Evolutionary conservation across 352 stramenopile species (phyloP), one percentile per base, ranked within the genome.

Genomic region (Phytophthora quininea): DNA sequence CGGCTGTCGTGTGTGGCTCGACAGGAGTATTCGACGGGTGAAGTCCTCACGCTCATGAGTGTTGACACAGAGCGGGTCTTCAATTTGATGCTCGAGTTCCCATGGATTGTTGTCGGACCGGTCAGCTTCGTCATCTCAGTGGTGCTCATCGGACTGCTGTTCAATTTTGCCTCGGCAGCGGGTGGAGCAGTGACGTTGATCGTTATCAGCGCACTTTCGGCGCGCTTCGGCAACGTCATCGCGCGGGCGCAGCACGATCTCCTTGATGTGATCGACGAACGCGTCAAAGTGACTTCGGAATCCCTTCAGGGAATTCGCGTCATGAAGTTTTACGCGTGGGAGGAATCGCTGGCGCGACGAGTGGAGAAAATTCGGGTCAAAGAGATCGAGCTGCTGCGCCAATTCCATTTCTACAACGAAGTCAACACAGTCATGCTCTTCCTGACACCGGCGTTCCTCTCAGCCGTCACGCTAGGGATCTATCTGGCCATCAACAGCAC

Each of bases 211-310:
- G 24, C n/a, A 1, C 11, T 61, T 3, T 65, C 60, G 1, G 52
- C 53, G 14, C 38, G 15, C 35, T 54, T 47, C 11, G 52, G 51
- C 24, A 45, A 47, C n/a, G 15, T 4, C 6, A 60, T 62, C 27
- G 67, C 54, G 1, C 31, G 37, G 6, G n/a, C 52, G 3, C 69
- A 64, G 15, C 58, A 51, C 2, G 40, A 63, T n/a, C 43, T 73
- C 9, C 50, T 73, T 3, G 47, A 15, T 6, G 57, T 73, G 24
- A 86, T 96, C 29, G 46, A 79, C 2, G 70, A 88, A 8, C 80
- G 95, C 2, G 88, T 98, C 24, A 95, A 96, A 68, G 88, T 97
- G 59, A 93, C 95, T 32, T 97, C 92, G 50, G 95, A 98, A 73
- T 83, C 96, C 10, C 72, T 98, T 3, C 67, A 87, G 14, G 93